phyloP scores from a whole-genome alignment of 2,329 filamentous ascomycete genomes.

The Aspergillus thermomutatus region DNA sequence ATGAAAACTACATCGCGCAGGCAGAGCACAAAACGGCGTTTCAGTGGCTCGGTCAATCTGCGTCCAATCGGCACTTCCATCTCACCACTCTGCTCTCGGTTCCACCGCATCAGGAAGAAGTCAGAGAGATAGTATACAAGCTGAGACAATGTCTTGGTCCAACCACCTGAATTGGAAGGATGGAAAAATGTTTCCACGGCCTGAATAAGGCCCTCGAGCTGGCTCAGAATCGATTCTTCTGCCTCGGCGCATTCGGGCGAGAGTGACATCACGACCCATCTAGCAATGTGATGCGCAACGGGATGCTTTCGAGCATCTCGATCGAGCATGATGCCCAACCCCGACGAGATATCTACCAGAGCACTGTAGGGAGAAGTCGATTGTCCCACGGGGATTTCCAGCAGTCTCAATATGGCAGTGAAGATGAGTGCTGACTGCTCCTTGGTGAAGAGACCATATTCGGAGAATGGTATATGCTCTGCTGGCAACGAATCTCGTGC shows the following conservation, averaged over 20 bases:
- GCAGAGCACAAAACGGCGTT: constrained; percentile 82
- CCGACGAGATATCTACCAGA: constrained; percentile 75
- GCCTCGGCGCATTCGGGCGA: constrained; percentile 77
- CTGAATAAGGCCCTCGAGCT: constrained; percentile 86
- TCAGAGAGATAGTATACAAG: constrained; percentile 90
- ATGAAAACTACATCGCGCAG: constrained; percentile 94
- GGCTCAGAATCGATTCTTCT: constrained; percentile 76
- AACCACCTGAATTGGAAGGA: constrained; percentile 88
- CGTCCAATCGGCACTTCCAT: constrained; percentile 79
- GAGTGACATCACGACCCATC: constrained; percentile 89
- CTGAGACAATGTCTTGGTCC: constrained; percentile 87
- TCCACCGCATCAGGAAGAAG: constrained; percentile 97
- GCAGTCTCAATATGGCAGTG: constrained; percentile 80
- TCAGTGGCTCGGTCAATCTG: constrained; percentile 74
- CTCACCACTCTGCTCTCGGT: constrained; percentile 88
- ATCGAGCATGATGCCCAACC: constrained; percentile 81
- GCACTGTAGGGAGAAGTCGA: constrained; percentile 85
- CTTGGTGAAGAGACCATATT: constrained; percentile 86
- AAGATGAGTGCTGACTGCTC: constrained; percentile 93
- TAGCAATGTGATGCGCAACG: constrained; percentile 82
- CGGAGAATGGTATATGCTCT: constrained; percentile 71
- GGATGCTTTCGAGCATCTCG: constrained; percentile 93
- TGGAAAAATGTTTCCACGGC: constrained; percentile 99
- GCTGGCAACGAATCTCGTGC: constrained; percentile 78
- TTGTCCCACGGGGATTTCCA: constrained; percentile 95